phyloP scores from a whole-genome alignment of 2,329 filamentous ascomycete species.

The Leptosphaerulina australis region DNA sequence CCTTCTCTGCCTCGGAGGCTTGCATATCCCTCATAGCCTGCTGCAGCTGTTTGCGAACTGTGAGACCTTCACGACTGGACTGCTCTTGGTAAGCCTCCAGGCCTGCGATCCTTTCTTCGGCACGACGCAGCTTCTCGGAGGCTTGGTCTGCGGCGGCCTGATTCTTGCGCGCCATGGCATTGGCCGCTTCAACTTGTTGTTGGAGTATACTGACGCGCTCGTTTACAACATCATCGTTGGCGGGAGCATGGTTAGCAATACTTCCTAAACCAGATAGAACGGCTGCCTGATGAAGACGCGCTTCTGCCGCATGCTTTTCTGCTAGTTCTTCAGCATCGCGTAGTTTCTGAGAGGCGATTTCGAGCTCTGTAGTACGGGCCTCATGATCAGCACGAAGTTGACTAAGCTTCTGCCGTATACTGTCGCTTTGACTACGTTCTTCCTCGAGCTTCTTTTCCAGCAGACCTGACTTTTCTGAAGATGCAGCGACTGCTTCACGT shows the following conservation, averaged over 20 bases:
- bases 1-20: slow-evolving; percentile 77
- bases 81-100: slow-evolving; percentile 98
- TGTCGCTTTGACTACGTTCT: slow-evolving; percentile 76
- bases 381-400: slow-evolving; percentile 85
- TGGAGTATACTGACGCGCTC: slow-evolving; percentile 77
- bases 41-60: slow-evolving; percentile 88
- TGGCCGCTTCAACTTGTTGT: slow-evolving; percentile 78
- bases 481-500: slow-evolving; percentile 77
- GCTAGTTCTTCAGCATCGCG: slow-evolving; percentile 87
- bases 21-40: slow-evolving; percentile 82
- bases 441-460: slow-evolving; percentile 84
- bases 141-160: slow-evolving; percentile 86
- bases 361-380: slow-evolving; percentile 76
- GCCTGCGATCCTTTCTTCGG: slow-evolving; percentile 95
- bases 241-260: slow-evolving; percentile 63
- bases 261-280: slow-evolving; percentile 83
- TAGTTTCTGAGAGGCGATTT: slow-evolving; percentile 73
- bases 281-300: slow-evolving; percentile 80
- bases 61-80: slow-evolving; percentile 88
- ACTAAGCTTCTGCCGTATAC: slow-evolving; percentile 75
- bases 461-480: slow-evolving; percentile 74
- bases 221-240: slow-evolving; percentile 55
- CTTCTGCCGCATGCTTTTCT: slow-evolving; percentile 85
- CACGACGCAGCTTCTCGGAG: slow-evolving; percentile 85
- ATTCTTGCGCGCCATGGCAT: slow-evolving; percentile 81